Evolutionary conservation across 352 stramenopile genomes (phyloP), one percentile per base, ranked within the genome.

Genomic region (Pythium aristosporum): DNA sequence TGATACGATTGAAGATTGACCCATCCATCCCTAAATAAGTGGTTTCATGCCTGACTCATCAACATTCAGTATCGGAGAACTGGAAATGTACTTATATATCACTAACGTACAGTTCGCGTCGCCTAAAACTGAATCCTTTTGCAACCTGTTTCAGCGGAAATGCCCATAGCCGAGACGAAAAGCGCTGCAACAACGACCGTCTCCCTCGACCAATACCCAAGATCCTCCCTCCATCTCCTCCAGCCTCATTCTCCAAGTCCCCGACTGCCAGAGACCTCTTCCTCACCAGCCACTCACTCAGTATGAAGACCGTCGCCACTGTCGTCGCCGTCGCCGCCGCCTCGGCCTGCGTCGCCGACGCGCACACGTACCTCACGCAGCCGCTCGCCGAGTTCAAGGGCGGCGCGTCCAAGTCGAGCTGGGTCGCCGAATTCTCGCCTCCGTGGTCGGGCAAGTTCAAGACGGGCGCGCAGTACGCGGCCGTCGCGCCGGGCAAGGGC

Each of bases 401-500:
- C 0, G 59, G 59, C 30, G 49, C 42, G 20, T 66, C 48, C 59
- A 59, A 59, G 50, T 66, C 59, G 18, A 59, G 59, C n/a, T 66
- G 59, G 59, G 59, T 66, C 18, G 50, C 21, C 49, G 34, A 66
- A 41, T 66, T 66, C 59, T 10, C 8, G 5, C 59, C 59, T 28
- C 59, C 59, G 21, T 66, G 59, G 59, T 28, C 37, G 41, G 59
- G 59, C 50, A 52, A 34, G 10, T 66, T 66, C 50, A 66, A 66
- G 59, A 66, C 59, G 3, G 59, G 59, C 28, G 59, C 59, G 11
- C 49, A 66, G 50, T 66, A 66, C 34, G 59, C 59, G n/a, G 59
- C 59, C 18, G 59, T 28, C 39, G 59, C 59, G 0, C 8, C 8
- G 2, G 49, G 12, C 23, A 65, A 58, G 39, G 58, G 58, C 25